phyloP scores from a whole-genome alignment of 148 eudicot genomes.

The Cornus suecica region DNA sequence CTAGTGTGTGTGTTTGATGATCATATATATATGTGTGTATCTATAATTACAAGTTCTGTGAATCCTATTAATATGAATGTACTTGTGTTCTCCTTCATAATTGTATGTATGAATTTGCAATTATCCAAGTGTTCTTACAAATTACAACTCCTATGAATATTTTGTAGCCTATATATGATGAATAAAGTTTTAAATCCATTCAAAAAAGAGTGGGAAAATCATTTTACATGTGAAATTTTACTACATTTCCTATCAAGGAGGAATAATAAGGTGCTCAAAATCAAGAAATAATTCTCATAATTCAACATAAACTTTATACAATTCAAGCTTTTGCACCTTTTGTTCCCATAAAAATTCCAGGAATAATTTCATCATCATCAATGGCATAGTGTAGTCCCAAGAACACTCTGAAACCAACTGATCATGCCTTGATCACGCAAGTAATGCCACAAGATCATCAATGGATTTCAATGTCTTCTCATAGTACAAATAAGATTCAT shows the following conservation, averaged over 20 bases:
- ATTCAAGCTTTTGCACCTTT: background rate
- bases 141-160: too few relatives aligned
- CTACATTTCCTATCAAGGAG: too few relatives aligned
- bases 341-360: background rate
- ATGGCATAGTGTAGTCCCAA: background rate
- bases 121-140: too few relatives aligned
- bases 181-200: too few relatives aligned
- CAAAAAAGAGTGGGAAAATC: too few relatives aligned
- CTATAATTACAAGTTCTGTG: too few relatives aligned
- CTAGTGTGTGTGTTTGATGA: background rate
- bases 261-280: too few relatives aligned
- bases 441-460: constrained; percentile 62
- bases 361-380: background rate
- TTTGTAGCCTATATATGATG: too few relatives aligned
- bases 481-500: constrained; percentile 72
- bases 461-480: constrained; percentile 88
- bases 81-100: too few relatives aligned
- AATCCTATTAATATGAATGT: background rate
- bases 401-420: background rate
- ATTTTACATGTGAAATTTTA: too few relatives aligned
- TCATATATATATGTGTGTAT: too few relatives aligned
- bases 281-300: background rate
- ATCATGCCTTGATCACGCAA: constrained; percentile 20
- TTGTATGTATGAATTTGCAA: too few relatives aligned
- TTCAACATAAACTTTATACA: background rate